A percentile compares a stretch with the other conserved stretches of the same genome.
phyloP scores from a whole-genome alignment of 225 moss, liverwort and hornwort species.

The Marchantia polymorpha region DNA sequence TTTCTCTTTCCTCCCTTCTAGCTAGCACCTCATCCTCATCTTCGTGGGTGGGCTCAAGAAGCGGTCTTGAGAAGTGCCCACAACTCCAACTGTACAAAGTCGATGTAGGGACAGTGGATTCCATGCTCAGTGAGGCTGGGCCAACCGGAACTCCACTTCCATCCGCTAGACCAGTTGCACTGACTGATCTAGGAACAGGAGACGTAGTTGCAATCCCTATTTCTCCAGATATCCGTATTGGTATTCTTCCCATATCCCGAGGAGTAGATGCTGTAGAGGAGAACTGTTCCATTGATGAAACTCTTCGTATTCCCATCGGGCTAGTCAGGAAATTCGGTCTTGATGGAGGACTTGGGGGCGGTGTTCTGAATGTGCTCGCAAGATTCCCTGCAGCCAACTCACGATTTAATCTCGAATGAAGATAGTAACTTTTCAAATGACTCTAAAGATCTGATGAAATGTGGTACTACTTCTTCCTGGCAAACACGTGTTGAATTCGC shows the following conservation, averaged over 20 bases:
- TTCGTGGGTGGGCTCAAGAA: constrained; percentile 65
- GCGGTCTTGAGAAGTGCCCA: constrained; percentile 86
- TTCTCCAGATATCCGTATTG: constrained; percentile 81
- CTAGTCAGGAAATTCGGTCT: constrained; percentile 53
- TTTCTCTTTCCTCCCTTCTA: constrained; percentile 71
- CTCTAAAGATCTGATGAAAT: too few relatives aligned
- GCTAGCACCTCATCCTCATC: constrained; percentile 86
- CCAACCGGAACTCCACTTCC: constrained; percentile 57
- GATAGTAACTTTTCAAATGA: too few relatives aligned
- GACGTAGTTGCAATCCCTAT: constrained; percentile 66
- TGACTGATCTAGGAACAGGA: constrained; percentile 54
- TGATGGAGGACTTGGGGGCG: constrained; percentile 89
- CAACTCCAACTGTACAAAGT: constrained; percentile 88
- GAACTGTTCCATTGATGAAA: constrained; percentile 82
- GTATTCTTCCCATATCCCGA: constrained; percentile 57
- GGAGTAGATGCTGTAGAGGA: constrained; percentile 56
- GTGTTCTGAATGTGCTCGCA: constrained; percentile 84
- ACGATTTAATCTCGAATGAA: too few relatives aligned
- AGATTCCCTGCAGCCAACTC: constrained; percentile 63
- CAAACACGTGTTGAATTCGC: too few relatives aligned
- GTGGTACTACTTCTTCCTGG: too few relatives aligned
- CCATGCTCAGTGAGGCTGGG: constrained; percentile 55
- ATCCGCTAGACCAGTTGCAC: constrained; percentile 57
- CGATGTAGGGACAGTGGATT: constrained; percentile 55
- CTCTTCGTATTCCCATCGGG: constrained; percentile 71